A percentile compares a stretch with the other conserved stretches of the same genome.
These are phyloP conservation scores for Colletotrichum gigasporum DNA, from an alignment of 2,329 filamentous ascomycete genomes.

Conservation along the genomic window DNA sequence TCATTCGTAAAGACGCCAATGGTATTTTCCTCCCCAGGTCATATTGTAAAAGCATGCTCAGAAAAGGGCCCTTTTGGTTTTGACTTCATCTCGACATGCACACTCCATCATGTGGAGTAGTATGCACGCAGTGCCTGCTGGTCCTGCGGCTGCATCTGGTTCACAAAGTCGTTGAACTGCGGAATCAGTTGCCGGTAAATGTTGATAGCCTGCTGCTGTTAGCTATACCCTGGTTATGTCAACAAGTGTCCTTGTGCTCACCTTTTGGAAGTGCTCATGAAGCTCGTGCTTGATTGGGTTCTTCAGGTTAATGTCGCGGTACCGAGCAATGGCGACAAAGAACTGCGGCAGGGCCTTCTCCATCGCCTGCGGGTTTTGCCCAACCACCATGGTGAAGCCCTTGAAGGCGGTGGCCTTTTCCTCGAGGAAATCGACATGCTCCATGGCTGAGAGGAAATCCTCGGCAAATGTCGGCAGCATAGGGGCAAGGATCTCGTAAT, in stretches of 20 bases:
- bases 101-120: slow-evolving; percentile 46
- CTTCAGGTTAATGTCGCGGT: slow-evolving; percentile 70
- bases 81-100: neutral
- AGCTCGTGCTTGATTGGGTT: slow-evolving; percentile 72
- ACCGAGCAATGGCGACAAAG: slow-evolving; percentile 85
- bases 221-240: slow-evolving; percentile 30
- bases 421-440: slow-evolving; percentile 85
- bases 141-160: slow-evolving; percentile 59
- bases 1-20: slow-evolving; percentile 25
- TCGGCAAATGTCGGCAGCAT: slow-evolving; percentile 83
- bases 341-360: slow-evolving; percentile 85
- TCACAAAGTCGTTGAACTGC: slow-evolving; percentile 64
- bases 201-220: slow-evolving; percentile 55
- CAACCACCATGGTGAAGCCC: slow-evolving; percentile 86
- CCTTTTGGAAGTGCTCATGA: slow-evolving; percentile 79
- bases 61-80: slow-evolving; percentile 7
- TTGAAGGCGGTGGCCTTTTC: slow-evolving; percentile 95
- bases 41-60: slow-evolving; percentile 26
- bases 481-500: slow-evolving; percentile 78
- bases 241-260: slow-evolving; percentile 52
- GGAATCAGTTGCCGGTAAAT: slow-evolving; percentile 69
- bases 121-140: slow-evolving; percentile 57
- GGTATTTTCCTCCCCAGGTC: slow-evolving; percentile 31
- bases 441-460: slow-evolving; percentile 83
- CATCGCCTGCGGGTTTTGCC: slow-evolving; percentile 90